Percentiles rank a stretch among this genome's conserved stretches.
Evolutionary conservation across 768 basidiomycete species (phyloP).

Genomic region (Plicaturopsis crispa): DNA sequence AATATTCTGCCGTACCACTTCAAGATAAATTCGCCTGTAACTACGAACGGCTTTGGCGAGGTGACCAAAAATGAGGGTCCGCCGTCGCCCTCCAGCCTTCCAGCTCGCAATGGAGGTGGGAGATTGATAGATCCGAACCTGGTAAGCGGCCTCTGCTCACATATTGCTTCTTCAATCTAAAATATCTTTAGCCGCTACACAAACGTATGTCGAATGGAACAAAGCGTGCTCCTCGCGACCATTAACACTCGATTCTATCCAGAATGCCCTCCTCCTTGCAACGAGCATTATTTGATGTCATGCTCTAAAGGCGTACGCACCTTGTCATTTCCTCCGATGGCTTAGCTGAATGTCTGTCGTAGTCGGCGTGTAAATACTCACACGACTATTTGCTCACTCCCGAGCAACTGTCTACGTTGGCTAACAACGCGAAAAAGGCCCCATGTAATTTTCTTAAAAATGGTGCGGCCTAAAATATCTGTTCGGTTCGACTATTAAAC

Average conservation of each 20-base stretch:
- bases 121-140: slow-evolving; percentile 55
- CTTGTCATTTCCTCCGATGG: not conserved
- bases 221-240: too few relatives aligned
- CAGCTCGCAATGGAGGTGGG: slow-evolving; percentile 28
- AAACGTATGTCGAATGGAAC: slow-evolving; percentile 76
- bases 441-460: slow-evolving; percentile 83
- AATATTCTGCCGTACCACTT: slow-evolving; percentile 27
- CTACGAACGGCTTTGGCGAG: slow-evolving; percentile 31
- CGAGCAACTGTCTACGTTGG: slow-evolving; percentile 65
- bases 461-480: slow-evolving; percentile 42
- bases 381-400: slow-evolving; percentile 70
- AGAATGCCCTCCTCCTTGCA: slow-evolving; percentile 83
- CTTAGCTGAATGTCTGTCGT: not conserved
- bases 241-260: too few relatives aligned
- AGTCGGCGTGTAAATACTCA: slow-evolving; percentile 64
- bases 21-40: slow-evolving; percentile 40
- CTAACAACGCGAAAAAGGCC: slow-evolving; percentile 76
- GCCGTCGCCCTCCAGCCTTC: slow-evolving; percentile 57
- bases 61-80: slow-evolving; percentile 51
- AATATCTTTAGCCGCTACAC: slow-evolving; percentile 52
- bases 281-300: slow-evolving; percentile 76
- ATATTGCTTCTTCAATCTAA: slow-evolving; percentile 4
- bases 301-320: slow-evolving; percentile 68
- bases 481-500: not conserved
- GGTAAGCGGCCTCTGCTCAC: slow-evolving; percentile 28